Percentiles rank a stretch among this genome's conserved stretches.
Conservation (phyloP, 23 red algal species). For the Gracilaria gracilis region DNA sequence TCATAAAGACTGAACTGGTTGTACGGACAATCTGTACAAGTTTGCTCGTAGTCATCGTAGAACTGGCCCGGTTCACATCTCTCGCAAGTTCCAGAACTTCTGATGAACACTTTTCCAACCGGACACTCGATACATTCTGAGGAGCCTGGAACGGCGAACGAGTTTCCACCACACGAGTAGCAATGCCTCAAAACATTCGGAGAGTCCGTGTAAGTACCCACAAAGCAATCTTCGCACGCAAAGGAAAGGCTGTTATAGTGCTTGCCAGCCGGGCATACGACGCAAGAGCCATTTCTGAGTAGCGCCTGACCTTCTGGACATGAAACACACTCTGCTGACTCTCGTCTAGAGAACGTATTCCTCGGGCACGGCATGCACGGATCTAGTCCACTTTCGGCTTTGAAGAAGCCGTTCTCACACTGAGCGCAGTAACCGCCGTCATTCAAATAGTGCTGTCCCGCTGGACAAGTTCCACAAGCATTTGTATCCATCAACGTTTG, state of each 20-base stretch:
- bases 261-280: neutral
- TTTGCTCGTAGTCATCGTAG: neutral
- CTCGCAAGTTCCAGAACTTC: neutral
- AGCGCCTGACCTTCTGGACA: neutral
- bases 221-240: neutral
- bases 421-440: no score
- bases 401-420: constrained; percentile 2
- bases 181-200: neutral
- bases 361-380: neutral
- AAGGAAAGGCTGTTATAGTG: neutral
- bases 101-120: neutral
- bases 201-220: neutral
- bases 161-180: neutral
- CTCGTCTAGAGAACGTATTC: neutral
- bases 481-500: neutral
- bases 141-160: neutral
- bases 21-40: neutral
- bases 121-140: neutral
- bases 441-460: neutral
- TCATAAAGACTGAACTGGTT: neutral
- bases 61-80: neutral
- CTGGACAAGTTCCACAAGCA: neutral
- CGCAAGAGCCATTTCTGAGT: neutral
- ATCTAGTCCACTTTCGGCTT: neutral
- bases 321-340: neutral